Evolutionary conservation across 2,329 filamentous ascomycete genomes (phyloP), one percentile per base, ranked within the genome.

Genomic region (Sporothrix inflata): DNA sequence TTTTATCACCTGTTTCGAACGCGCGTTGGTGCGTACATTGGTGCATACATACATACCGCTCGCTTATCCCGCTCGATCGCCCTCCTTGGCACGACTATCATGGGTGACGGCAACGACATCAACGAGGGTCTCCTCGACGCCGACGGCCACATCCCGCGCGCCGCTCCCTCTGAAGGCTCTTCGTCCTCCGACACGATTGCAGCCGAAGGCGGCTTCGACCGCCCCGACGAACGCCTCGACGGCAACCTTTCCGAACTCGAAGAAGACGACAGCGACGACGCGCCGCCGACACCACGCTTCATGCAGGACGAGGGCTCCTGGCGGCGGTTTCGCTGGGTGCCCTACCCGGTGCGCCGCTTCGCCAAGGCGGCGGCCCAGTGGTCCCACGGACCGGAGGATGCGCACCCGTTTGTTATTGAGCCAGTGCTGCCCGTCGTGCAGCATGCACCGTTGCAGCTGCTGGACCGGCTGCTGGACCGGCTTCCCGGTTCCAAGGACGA

Each of bases 401-500:
- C 89, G 1, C 83, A 82, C 73, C 79, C 79, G 53, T 85, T 84
- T 78, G 82, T 78, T 73, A 90, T 92, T 77, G 80, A 82, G 61
- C 89, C 90, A 0, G 74, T 92, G 71, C 87, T 94, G 69, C 91
- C 92, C 1, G 78, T 78, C 14, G 79, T 94, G 14, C 93, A 96
- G 79, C 85, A 89, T 74, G 87, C 87, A 42, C 93, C 92, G 1
- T 82, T 92, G 73, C 81, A 82, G 60, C 80, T 93, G 55, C 78
- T 94, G 72, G 87, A 93, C 74, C 85, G 83, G 70, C 87, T 88
- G 75, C 81, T 92, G 2, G 90, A 91, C 0, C 86, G 86, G 73
- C 82, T 81, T 74, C 87, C 83, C 75, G 88, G 91, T 2, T 53
- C 63, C 60, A 72, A 70, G 57, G 19, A 63, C 19, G 67, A 67